Evolutionary conservation across 1,139 yeast species (phyloP), one percentile per base, ranked within the genome.

Genomic region (Kodamaea ohmeri): DNA sequence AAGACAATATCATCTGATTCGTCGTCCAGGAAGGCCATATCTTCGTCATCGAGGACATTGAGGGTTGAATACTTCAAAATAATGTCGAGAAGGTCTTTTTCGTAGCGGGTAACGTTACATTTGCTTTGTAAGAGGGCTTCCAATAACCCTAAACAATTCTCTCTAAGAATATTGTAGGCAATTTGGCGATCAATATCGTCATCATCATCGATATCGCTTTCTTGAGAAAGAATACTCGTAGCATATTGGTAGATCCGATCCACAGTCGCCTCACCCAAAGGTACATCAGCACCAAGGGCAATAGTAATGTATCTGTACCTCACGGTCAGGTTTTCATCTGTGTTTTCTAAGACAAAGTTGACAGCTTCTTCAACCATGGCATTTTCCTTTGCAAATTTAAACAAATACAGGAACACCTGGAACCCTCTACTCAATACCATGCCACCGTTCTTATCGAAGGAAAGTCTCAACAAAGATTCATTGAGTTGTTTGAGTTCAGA

Each of bases 351-450:
- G 8, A 39, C 43, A 14, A 40, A 27, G 8, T 33, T 26, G 17
- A 46, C 30, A 11, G 45, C 34, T 3, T 40, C 36, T 21, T 48
- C 47, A 18, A 59, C 41, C 6, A 41, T 30, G 5, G 42, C 43
- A 14, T 42, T 25, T 22, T 47, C 43, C 0, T 42, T 35, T 13
- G 73, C 47, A 41, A 65, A 60, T 11, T 63, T 53, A 6, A 76
- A 61, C 25, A 82, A 58, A 21, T 61, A 53, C 11, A 80, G 81
- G 22, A 82, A 60, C 0, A 83, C 80, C n/a, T 66, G 61, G 20
- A 80, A 67, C 0, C 87, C 67, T 40, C 78, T 68, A 43, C 75
- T 78, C 22, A 77, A 64, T 28, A 78, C 64, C 7, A 78, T 71
- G 2, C 73, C 75, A 2, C 73, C 74, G 19, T 67, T 65, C 13